Evolutionary conservation across 257 asterid species (phyloP), one percentile per base, ranked within the genome.

Genomic region (Forsythia viridissima): DNA sequence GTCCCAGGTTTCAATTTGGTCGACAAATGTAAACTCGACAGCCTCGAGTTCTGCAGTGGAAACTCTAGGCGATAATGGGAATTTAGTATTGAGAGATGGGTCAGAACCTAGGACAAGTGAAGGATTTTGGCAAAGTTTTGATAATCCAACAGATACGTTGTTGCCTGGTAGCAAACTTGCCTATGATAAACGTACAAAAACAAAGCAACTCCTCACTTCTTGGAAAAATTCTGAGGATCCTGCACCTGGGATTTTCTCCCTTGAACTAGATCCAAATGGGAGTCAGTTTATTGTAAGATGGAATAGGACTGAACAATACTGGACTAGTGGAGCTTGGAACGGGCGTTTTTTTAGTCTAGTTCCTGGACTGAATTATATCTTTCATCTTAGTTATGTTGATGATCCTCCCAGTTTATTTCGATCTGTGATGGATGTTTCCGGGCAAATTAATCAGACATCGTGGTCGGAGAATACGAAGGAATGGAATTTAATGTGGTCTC

Each of bases 401-500:
- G 0, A 70, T 59, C 70, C 81, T 21, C 0, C 75, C 8, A 24
- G 46, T 4, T 44, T 83, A 0, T 83, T 88, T 1, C 80, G 89
- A 80, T 80, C 83, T 57, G 30, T 83, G 39, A 85, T 88, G 86
- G 88, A 87, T 77, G 76, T 36, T 21, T 83, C 89, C 3, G 90
- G 92, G 34, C 88, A 86, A 70, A 71, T 86, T 38, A 85, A 78
- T 86, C 84, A 77, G 36, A 21, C 73, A 41, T 10, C 81, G 1
- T 86, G 90, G 90, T 75, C 82, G 82, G 52, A 79, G 4, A 38
- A 0, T 52, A 0, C 61, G 1, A 69, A 75, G 57, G 4, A 71
- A 30, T 81, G 87, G 90, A 86, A 84, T 74, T 16, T 82, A 74
- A 83, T 84, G 48, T 88, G 89, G 89, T 39, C 84, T 61, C 87